Conservation (phyloP, 2,329 filamentous ascomycete species). For the Pestalotiopsis sp. region DNA sequence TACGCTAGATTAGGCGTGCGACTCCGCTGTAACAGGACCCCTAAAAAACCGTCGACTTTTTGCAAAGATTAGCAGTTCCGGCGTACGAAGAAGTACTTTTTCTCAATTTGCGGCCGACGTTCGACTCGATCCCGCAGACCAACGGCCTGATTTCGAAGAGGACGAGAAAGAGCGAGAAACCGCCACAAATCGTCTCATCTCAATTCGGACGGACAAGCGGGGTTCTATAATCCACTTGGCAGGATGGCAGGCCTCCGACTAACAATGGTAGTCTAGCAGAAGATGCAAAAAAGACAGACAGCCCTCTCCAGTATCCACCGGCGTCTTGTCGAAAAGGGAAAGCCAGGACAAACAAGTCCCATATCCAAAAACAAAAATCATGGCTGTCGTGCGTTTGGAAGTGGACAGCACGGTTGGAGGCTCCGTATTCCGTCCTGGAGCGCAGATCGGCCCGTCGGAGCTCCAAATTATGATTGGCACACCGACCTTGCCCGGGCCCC, state of each 20-base stretch:
- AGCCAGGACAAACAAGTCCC: not conserved
- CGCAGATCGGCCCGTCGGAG: slow-evolving; percentile 9
- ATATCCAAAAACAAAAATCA: not conserved
- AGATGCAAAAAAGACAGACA: not conserved
- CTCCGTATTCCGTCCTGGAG: not conserved
- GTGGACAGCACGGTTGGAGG: not conserved
- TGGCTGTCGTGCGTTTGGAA: not conserved
- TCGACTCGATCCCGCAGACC: not conserved
- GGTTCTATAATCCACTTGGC: not conserved
- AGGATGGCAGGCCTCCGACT: not conserved
- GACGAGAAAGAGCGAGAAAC: not conserved
- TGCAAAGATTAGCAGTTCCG: not conserved
- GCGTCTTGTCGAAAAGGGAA: not conserved
- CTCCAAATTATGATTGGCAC: slow-evolving; percentile 4
- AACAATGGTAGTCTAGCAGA: not conserved
- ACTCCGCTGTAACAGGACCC: not conserved
- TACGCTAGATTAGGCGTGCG: not conserved
- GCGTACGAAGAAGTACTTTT: not conserved
- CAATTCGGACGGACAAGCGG: slow-evolving; percentile 2
- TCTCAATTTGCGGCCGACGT: not conserved
- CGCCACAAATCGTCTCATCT: not conserved
- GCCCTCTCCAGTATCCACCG: not conserved
- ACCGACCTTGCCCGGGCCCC: not conserved
- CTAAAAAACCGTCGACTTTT: not conserved
- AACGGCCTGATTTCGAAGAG: not conserved